Conservation (phyloP, 345 rosid species). For the Ceriops zippeliana region DNA sequence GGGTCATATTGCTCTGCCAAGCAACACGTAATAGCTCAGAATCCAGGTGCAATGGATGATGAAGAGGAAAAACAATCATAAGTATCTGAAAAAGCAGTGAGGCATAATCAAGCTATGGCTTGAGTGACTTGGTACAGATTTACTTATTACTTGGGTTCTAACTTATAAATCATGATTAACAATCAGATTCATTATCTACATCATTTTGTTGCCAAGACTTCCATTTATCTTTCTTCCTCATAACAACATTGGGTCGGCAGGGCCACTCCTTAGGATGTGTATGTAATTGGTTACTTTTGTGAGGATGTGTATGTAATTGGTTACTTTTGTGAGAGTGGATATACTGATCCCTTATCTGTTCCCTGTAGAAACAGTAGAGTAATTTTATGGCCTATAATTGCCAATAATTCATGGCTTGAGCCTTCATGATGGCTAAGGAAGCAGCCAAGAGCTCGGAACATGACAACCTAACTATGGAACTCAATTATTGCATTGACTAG, state of each 20-base stretch:
- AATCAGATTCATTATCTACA: too few species aligned
- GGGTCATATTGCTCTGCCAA: conserved; percentile 87
- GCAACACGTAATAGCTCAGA: conserved; percentile 7
- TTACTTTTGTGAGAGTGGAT: too few species aligned
- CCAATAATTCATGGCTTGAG: not conserved
- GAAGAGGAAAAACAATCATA: too few species aligned
- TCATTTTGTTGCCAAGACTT: not conserved
- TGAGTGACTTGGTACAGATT: too few species aligned
- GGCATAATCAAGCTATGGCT: too few species aligned
- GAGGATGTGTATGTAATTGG: not conserved
- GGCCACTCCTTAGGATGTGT: not conserved
- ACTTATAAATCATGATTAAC: too few species aligned
- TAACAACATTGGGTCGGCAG: not conserved
- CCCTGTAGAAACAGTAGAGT: too few species aligned
- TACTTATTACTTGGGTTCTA: too few species aligned
- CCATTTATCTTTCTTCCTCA: not conserved
- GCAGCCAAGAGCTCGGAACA: not conserved
- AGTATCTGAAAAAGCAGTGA: too few species aligned
- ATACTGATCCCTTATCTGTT: too few species aligned
- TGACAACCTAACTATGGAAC: not conserved
- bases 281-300: too few species aligned
- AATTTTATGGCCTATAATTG: too few species aligned
- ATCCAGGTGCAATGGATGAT: not conserved
- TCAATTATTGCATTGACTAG: not conserved
- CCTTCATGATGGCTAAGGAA: not conserved